Base-by-base conservation (phyloP, 768 basidiomycete genomes). In the Pisolithus tinctorius region DNA sequence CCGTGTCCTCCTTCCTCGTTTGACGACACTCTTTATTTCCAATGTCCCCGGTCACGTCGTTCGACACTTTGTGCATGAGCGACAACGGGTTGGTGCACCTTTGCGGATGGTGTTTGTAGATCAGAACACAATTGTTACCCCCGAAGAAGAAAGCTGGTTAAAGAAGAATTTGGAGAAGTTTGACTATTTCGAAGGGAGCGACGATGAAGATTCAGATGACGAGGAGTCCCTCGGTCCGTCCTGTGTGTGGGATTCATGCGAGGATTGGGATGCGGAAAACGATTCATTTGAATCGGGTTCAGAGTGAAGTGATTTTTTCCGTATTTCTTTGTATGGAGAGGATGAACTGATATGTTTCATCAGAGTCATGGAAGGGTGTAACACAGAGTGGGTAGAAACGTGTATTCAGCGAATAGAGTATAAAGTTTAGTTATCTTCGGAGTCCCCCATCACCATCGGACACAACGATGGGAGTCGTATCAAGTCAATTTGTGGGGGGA, bases 101-200 rank as follows among this genome's bases (percentile, higher is more conserved):
- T 51, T 88, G 40, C 69, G 66, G 52, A 64, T 65, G n/a, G 61
- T 75, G 47, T 63, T 61, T 31, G 73, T 84, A 66, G 73, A 79
- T 37, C 60, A 73, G 49, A 62, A 69, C 0, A 77, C 79, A 45
- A 61, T 67, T 1, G 38, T 85, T n/a, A 57, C 63, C 0, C 47
- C 57, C 1, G 66, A 67, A 23, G 76, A 81, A 11, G 70, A 72
- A 54, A 61, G 60, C 39, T 86, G 83, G 84, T 59, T 86, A 36
- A 69, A 63, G 46, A 62, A 63, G 5, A 70, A 84, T 56, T 47
- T 82, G 47, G 74, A 79, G 51, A 66, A 66, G 30, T 71, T 86
- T 14, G 77, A 78, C 10, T 76, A 71, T 54, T 86, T 82, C 53
- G 81, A 80, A 51, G 73, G 79, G 31, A 82, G 81, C 42, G 73